phyloP scores from a whole-genome alignment of 306 rosid species.

The Dryas drummondii region DNA sequence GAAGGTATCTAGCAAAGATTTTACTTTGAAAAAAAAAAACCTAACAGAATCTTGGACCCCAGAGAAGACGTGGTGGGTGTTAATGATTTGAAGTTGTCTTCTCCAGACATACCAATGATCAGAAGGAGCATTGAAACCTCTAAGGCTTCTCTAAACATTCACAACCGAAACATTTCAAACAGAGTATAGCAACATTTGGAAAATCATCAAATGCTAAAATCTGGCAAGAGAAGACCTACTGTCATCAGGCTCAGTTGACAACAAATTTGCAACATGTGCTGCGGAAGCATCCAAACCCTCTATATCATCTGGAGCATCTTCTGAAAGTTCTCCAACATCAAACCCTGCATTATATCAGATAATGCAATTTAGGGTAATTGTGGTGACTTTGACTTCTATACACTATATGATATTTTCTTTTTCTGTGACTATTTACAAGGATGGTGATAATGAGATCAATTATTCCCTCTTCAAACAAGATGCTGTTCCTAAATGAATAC shows the following conservation, averaged over 20 bases:
- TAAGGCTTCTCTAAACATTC: neutral
- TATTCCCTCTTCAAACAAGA: neutral
- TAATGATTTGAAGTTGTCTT: neutral
- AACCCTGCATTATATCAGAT: constrained; percentile 60
- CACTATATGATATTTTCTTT: neutral
- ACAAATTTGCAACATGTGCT: constrained; percentile 86
- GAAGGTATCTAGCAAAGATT: neutral
- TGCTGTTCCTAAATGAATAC: neutral
- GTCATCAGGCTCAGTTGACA: constrained; percentile 88
- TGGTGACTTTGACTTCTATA: neutral
- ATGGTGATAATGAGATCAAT: neutral
- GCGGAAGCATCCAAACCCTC: constrained; percentile 97
- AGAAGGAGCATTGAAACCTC: neutral
- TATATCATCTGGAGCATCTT: constrained; percentile 82
- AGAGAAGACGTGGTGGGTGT: neutral
- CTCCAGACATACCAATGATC: neutral
- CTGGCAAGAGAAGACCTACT: constrained; percentile 57
- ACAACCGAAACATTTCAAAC: neutral
- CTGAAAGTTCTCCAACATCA: constrained; percentile 85
- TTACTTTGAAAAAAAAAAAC: neutral
- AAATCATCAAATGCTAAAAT: neutral
- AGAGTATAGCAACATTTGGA: neutral
- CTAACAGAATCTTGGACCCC: neutral
- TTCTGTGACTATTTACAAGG: neutral
- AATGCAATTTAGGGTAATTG: neutral